These are phyloP conservation scores for Teunomyces gatunensis DNA, from an alignment of 805 yeast species.

Conservation along the genomic window DNA sequence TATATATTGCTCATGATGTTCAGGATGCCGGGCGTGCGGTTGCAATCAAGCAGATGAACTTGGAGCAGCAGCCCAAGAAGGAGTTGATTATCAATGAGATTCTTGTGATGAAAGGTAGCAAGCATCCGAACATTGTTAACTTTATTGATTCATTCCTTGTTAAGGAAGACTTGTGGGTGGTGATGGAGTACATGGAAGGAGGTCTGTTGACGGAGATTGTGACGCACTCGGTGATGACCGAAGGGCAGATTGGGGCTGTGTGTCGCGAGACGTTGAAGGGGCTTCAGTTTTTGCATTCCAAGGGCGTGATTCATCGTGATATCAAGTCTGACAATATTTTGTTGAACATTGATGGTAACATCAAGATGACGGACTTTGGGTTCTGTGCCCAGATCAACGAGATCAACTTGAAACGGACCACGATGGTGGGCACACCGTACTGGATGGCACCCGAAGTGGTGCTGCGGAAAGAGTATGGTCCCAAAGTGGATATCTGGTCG, in stretches of 20 bases:
- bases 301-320: slow-evolving; percentile 93
- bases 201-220: slow-evolving; percentile 96
- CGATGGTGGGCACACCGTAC: slow-evolving; percentile 99
- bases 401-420: slow-evolving; percentile 80
- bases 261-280: slow-evolving; percentile 90
- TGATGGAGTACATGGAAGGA: slow-evolving; percentile 99
- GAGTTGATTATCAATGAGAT: slow-evolving; percentile 94
- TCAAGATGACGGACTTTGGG: slow-evolving; percentile 93
- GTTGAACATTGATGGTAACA: slow-evolving; percentile 78
- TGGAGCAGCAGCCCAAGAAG: slow-evolving; percentile 92
- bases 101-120: slow-evolving; percentile 89
- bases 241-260: slow-evolving; percentile 92
- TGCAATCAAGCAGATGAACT: slow-evolving; percentile 95
- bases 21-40: slow-evolving; percentile 56
- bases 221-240: slow-evolving; percentile 84
- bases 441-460: slow-evolving; percentile 99
- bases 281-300: slow-evolving; percentile 79
- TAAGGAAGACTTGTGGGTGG: slow-evolving; percentile 87
- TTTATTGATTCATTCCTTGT: slow-evolving; percentile 77
- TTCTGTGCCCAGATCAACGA: slow-evolving; percentile 88
- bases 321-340: slow-evolving; percentile 93
- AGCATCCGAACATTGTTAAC: slow-evolving; percentile 90
- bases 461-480: slow-evolving; percentile 90
- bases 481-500: slow-evolving; percentile 97
- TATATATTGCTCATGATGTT: slow-evolving; percentile 76